Conservation (phyloP, 768 basidiomycete species). For the Coprinopsis sp. region DNA sequence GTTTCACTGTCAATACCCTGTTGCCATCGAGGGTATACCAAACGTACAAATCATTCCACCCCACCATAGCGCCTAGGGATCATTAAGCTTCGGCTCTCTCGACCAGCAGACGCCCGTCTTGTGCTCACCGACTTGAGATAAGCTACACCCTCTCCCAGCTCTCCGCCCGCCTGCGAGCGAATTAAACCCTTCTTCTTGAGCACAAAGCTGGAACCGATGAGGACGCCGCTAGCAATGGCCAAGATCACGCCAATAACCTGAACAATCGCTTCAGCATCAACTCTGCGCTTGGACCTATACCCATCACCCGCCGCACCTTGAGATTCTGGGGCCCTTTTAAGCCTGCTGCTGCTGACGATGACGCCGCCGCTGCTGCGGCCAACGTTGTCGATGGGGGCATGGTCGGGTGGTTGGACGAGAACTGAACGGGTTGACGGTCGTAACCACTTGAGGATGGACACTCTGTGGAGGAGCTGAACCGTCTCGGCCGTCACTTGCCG, state of each 20-base stretch:
- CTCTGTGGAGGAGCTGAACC: too few relatives aligned
- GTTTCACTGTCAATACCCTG: slow-evolving; percentile 8
- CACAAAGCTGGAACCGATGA: slow-evolving; percentile 92
- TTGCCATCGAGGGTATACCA: not conserved
- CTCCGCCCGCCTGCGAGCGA: slow-evolving; percentile 74
- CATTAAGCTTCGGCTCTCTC: slow-evolving; percentile 10
- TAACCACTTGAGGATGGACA: too few relatives aligned
- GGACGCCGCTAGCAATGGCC: slow-evolving; percentile 71
- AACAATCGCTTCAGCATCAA: slow-evolving; percentile 4
- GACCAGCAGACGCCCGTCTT: slow-evolving; percentile 3
- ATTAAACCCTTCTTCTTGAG: slow-evolving; percentile 96
- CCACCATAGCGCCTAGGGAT: slow-evolving; percentile 92
- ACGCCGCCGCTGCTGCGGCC: slow-evolving; percentile 31
- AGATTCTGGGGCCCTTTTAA: slow-evolving; percentile 42
- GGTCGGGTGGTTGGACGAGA: too few relatives aligned
- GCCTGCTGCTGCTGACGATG: slow-evolving; percentile 32
- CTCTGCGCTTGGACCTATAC: too few relatives aligned
- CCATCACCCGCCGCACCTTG: slow-evolving; percentile 40
- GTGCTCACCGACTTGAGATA: slow-evolving; percentile 87
- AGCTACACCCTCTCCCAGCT: slow-evolving; percentile 80
- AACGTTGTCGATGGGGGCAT: slow-evolving; percentile 33
- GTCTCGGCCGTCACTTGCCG: too few relatives aligned
- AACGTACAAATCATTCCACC: slow-evolving; percentile 79
- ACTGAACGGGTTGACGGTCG: too few relatives aligned
- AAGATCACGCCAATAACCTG: slow-evolving; percentile 75